Conservation (phyloP, 169 alveolate genomes). For the Amoebophrya sp. region DNA sequence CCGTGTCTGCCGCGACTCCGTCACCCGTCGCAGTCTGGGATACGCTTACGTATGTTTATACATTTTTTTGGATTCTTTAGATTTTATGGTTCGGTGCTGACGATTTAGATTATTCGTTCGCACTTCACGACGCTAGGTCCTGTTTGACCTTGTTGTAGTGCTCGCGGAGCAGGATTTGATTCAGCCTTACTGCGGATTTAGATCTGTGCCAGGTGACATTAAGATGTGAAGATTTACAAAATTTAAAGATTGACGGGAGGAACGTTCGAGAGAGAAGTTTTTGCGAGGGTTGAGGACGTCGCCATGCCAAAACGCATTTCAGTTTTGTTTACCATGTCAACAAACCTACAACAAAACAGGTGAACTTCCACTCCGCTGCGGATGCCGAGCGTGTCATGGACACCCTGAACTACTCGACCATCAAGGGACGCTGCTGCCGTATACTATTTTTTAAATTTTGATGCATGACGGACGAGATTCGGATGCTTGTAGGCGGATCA, state of each 20-base stretch:
- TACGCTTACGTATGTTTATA: background rate
- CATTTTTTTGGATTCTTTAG: background rate
- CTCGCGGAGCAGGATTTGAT: too few relatives aligned
- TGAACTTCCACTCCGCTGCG: constrained; percentile 5
- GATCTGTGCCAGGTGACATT: background rate
- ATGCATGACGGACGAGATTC: too few relatives aligned
- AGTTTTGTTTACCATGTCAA: too few relatives aligned
- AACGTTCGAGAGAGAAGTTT: too few relatives aligned
- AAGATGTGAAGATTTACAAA: background rate
- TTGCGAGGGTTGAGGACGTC: too few relatives aligned
- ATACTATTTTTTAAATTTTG: background rate
- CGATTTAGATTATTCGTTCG: background rate
- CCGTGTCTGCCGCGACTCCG: constrained; percentile 87
- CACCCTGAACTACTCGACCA: constrained; percentile 77
- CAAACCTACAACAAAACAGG: background rate
- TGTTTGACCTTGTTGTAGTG: too few relatives aligned
- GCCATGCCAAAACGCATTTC: too few relatives aligned
- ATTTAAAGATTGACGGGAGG: too few relatives aligned
- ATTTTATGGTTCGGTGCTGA: background rate
- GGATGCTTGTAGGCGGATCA: too few relatives aligned
- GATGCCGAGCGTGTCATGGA: constrained; percentile 83
- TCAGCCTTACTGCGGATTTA: background rate
- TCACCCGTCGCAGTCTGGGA: constrained; percentile 62
- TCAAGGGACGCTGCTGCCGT: constrained; percentile 84
- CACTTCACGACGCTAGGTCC: too few relatives aligned